Evolutionary conservation across 805 yeast genomes (phyloP).

Genomic region (Spathaspora passalidarum): DNA sequence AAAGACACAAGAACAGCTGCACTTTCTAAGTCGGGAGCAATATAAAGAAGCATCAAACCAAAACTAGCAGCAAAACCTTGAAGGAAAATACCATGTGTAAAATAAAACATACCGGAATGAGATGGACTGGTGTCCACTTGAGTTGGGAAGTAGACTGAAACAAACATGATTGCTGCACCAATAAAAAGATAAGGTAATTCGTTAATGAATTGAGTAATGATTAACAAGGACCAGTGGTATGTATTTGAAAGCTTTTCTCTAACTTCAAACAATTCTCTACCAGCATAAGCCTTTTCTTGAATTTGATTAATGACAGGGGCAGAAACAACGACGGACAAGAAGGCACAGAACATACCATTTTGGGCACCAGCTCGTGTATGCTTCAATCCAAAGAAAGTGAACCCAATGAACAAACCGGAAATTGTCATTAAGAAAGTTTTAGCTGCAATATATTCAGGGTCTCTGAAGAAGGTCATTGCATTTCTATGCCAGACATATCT

Average conservation of each 20-base stretch:
- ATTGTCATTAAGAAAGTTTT: conserved; percentile 47
- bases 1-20: conserved; percentile 61
- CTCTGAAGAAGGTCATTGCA: conserved; percentile 32
- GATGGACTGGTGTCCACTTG: conserved; percentile 42
- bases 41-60: conserved; percentile 44
- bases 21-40: conserved; percentile 63
- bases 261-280: conserved; percentile 65
- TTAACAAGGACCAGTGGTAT: conserved; percentile 64
- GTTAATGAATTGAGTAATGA: conserved; percentile 49
- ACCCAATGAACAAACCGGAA: conserved; percentile 41
- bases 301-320: conserved; percentile 63
- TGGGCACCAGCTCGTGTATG: conserved; percentile 49
- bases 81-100: conserved; percentile 25
- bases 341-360: conserved; percentile 57
- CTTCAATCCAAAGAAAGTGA: conserved; percentile 18
- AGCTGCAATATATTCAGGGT: conserved; percentile 38
- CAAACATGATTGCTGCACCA: conserved; percentile 27
- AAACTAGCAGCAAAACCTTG: conserved; percentile 31
- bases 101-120: conserved; percentile 34
- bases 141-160: conserved; percentile 50
- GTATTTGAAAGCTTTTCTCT: conserved; percentile 71
- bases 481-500: conserved; percentile 15
- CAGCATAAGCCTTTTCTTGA: conserved; percentile 53
- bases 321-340: conserved; percentile 55
- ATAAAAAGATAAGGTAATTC: conserved; percentile 57